Base-by-base conservation (phyloP, 345 rosid genomes). In the Bruguiera gymnorhiza region DNA sequence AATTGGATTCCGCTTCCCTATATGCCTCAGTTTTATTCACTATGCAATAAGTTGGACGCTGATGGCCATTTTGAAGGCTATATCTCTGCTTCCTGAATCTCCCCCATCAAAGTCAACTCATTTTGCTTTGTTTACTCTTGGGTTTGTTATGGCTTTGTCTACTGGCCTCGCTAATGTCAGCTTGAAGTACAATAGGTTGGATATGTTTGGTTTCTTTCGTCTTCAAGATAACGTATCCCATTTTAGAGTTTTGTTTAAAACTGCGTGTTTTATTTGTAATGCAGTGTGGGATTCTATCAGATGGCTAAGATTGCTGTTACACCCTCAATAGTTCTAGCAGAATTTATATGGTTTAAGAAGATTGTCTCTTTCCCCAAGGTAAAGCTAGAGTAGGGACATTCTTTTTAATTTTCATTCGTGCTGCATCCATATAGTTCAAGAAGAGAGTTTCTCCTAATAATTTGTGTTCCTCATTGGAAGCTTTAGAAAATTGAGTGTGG, bases 111-210 rank as follows among this genome's bases (percentile, higher is more conserved):
- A 90, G 80, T 82, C 92, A 0, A 80, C 77, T 24, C 78, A 72
- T 63, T 76, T 92, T 13, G 76, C 87, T 6, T 79, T 95, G 48
- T 85, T 86, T 62, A 81, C 91, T 71, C 92, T 95, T 52, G 99
- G 96, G 15, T 70, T 90, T 60, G 99, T 90, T 6, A 92, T 95
- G 97, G 88, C 97, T 21, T 77, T 95, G 30, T 95, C 97, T 30
- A 95, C 99, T 6, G 99, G 97, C 57, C 93, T 95, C 13, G 99
- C 99, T 79, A 95, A 92, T 79, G 93, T 95, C 67, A 95, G 99
- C 88, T 85, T 95, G 79, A 95, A 88, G 85, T 90, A 92, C 77
- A 95, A 95, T 75, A 95, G 97, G 99, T 95, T 65, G 27, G 73
- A 66, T 43, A 62, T 56, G 50, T 43, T 43, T 8, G 6, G 31